Base-by-base conservation (phyloP, 306 rosid genomes). In the Mucuna pruriens region DNA sequence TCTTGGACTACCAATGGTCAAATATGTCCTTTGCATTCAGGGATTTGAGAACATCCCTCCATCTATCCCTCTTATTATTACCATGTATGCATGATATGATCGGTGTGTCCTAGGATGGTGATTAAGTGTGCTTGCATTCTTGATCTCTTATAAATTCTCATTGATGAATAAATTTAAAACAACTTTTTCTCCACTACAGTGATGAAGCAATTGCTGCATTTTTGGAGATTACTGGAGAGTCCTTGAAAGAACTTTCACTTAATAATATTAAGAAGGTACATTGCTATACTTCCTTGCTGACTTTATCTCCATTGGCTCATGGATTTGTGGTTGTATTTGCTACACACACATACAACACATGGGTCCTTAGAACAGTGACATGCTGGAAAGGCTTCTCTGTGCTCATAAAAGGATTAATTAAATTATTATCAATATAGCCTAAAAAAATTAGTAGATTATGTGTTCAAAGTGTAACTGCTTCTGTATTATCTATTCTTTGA, bases 181-280 rank as follows among this genome's bases (percentile, higher is more conserved):
- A 5, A 51, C 22, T 26, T 66, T 73, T 84, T 34, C 75, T 75
- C 16, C 34, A 44, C 67, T 79, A 46, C 77, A 95, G 99, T 82
- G 99, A 95, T 81, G 94, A 90, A 76, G 91, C 97, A 63, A 75
- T 95, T 80, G 96, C 96, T 70, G 98, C 96, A 22, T 93, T 90
- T 75, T 49, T 95, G 74, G 92, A 87, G 82, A 86, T 83, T n/a
- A 75, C 62, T 29, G 97, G 94, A 78, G 89, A 63, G 67, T 58
- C 49, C 74, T 83, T 95, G 68, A 80, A 77, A 72, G 96, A 93
- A 80, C 91, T 95, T 85, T 91, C 97, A 13, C 84, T 95, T 44
- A 95, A 93, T 87, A 85, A 78, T 61, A 78, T 95, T 48, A 90
- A 34, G 83, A 87, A 83, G 97, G 99, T 93, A 84, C 52, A 42